Evolutionary conservation across 2,329 filamentous ascomycete species (phyloP), one percentile per base, ranked within the genome.

Genomic region (Graphilbum sp.): DNA sequence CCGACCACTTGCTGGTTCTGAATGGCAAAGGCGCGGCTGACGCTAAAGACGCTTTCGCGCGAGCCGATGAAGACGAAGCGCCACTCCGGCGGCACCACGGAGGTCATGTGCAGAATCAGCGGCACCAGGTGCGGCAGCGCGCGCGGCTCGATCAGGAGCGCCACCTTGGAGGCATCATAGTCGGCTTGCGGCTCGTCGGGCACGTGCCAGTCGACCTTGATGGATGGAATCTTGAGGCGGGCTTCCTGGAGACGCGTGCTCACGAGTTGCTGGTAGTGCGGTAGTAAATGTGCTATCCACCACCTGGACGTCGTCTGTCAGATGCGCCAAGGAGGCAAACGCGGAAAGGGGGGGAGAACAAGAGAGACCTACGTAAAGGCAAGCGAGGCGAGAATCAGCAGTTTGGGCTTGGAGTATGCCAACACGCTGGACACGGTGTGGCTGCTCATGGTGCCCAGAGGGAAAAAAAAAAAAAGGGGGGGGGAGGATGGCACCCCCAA

Each of bases 11-110:
- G 59, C 46, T 69, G 66, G 43, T 64, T 57, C 47, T 63, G 60
- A 35, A 64, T 61, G 19, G 64, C 60, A 37, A 59, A 60, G 40
- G 61, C 59, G 32, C 63, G 54, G 19, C 56, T 57, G 10, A 72
- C 52, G 43, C 56, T 58, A 32, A 58, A 52, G 19, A 66, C 58
- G 38, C 65, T 69, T 45, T 60, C 52, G 25, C 60, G 56, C 24
- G 66, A 63, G 37, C 67, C 66, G 44, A 70, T 57, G 48, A 70
- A 68, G 43, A 66, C 49, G 49, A 70, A 68, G 33, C 60, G 62
- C 67, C 67, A 72, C 47, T 71, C 67, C 7, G 63, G 61, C 2
- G 66, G 66, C 2, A 68, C 62, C 18, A 69, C 63, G 4, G 60
- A 53, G 25, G 66, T 62, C 60, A 69, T 67, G 52, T 69, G 65